Conservation (phyloP, 148 eudicot species). For the Chenopodium formosanum region DNA sequence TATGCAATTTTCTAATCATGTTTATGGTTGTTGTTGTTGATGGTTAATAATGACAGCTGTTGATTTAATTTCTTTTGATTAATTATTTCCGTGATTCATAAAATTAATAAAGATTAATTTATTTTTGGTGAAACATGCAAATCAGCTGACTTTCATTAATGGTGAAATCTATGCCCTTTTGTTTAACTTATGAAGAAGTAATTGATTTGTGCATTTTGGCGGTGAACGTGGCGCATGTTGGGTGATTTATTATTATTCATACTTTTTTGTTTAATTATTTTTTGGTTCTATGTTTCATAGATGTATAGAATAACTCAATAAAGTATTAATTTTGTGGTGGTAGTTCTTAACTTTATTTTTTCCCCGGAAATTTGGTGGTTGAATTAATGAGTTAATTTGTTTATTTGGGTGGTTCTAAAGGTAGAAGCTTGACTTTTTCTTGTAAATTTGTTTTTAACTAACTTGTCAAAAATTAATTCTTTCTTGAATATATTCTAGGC, state of each 20-base stretch:
- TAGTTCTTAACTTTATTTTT: neutral
- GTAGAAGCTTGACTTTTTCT: conserved; percentile 24
- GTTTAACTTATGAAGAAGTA: neutral
- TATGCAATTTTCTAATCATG: neutral
- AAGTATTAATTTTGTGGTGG: conserved; percentile 14
- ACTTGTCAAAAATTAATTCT: neutral
- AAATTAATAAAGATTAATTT: neutral
- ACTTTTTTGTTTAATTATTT: neutral
- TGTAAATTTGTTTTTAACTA: neutral
- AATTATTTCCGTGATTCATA: neutral
- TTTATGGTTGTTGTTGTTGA: conserved; percentile 11
- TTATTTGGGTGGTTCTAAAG: neutral
- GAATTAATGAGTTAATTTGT: conserved; percentile 4
- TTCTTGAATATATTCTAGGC: neutral
- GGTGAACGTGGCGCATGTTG: conserved; percentile 28
- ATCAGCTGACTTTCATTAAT: conserved; percentile 16
- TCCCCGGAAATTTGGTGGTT: conserved; percentile 24
- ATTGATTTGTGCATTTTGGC: conserved; percentile 9
- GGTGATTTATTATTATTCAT: neutral
- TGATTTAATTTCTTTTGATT: neutral
- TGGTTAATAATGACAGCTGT: conserved; percentile 15
- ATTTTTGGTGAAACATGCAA: conserved; percentile 26
- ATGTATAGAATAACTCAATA: neutral
- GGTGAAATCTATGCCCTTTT: neutral
- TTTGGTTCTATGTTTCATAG: neutral